These are phyloP conservation scores for Microsporum canis DNA, from an alignment of 2,329 filamentous ascomycete genomes.

Conservation along the genomic window DNA sequence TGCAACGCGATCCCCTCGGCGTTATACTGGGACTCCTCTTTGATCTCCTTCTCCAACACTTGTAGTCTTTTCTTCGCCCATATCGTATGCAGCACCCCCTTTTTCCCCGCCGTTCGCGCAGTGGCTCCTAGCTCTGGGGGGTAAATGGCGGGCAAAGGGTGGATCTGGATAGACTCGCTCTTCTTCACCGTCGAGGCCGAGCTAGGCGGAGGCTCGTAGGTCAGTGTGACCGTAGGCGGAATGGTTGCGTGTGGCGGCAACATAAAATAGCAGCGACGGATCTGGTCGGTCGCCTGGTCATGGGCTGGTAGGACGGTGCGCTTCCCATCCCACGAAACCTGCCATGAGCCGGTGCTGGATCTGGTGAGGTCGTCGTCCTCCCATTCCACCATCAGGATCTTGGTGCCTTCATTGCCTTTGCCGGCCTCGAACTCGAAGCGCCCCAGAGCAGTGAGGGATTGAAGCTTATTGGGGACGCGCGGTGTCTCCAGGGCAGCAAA, in stretches of 20 bases:
- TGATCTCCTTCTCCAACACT: conserved; percentile 66
- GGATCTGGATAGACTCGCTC: conserved; percentile 49
- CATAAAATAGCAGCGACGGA: conserved; percentile 65
- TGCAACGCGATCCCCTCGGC: conserved; percentile 70
- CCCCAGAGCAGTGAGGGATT: conserved; percentile 52
- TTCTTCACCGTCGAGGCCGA: conserved; percentile 27
- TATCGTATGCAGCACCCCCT: conserved; percentile 76
- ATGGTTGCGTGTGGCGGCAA: conserved; percentile 61
- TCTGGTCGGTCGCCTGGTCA: conserved; percentile 44
- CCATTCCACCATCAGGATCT: conserved; percentile 92
- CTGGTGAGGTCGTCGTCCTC: conserved; percentile 48
- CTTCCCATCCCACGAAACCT: conserved; percentile 76
- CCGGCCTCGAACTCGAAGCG: conserved; percentile 79
- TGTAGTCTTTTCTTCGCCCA: conserved; percentile 78
- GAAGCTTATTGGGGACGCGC: conserved; percentile 17
- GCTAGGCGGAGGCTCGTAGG: conserved; percentile 38
- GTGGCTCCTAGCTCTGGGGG: conserved; percentile 60
- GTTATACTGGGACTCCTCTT: conserved; percentile 59
- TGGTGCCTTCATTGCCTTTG: conserved; percentile 69
- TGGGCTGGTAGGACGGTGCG: conserved; percentile 56
- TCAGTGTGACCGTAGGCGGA: conserved; percentile 60
- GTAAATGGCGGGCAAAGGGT: conserved; percentile 79
- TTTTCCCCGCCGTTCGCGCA: conserved; percentile 55
- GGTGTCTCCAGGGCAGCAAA: conserved; percentile 24
- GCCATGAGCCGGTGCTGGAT: conserved; percentile 50